Percentiles rank a stretch among this genome's conserved stretches.
Conservation (phyloP, 768 basidiomycete genomes). For the Dioszegia crocea region DNA sequence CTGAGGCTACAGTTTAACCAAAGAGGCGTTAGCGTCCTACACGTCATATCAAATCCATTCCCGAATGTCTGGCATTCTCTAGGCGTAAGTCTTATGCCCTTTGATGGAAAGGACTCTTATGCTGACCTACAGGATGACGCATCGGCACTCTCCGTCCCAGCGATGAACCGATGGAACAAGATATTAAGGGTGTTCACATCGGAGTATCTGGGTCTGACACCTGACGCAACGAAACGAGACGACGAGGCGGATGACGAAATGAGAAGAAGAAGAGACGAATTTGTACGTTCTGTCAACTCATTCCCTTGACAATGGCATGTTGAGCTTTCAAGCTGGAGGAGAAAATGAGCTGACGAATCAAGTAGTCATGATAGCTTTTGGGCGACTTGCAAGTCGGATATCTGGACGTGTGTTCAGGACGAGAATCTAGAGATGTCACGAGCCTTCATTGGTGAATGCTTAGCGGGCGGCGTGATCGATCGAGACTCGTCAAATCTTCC, state of each 20-base stretch:
- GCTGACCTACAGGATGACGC: conserved; percentile 74
- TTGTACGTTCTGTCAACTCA: not conserved
- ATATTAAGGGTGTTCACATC: conserved; percentile 80
- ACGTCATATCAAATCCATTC: conserved; percentile 84
- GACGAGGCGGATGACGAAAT: not conserved
- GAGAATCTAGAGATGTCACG: no score
- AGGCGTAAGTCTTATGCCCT: conserved; percentile 54
- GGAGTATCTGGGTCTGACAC: conserved; percentile 69
- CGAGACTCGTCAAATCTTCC: no score
- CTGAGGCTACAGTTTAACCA: conserved; percentile 57
- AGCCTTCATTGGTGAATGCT: no score
- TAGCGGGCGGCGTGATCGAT: no score
- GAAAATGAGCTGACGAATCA: not conserved
- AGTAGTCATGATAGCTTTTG: not conserved
- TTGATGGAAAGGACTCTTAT: no score
- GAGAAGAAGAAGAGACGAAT: conserved; percentile 1
- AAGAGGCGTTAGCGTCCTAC: conserved; percentile 78
- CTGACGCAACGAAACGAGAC: conserved; percentile 6
- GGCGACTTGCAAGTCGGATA: no score
- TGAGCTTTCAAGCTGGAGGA: not conserved
- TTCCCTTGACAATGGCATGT: not conserved
- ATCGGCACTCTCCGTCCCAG: conserved; percentile 73
- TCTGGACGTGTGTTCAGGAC: no score
- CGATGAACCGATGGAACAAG: conserved; percentile 83
- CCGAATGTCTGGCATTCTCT: conserved; percentile 84